Evolutionary conservation across 2,329 filamentous ascomycete species (phyloP).

Genomic region (Chaetothyriales sp.): DNA sequence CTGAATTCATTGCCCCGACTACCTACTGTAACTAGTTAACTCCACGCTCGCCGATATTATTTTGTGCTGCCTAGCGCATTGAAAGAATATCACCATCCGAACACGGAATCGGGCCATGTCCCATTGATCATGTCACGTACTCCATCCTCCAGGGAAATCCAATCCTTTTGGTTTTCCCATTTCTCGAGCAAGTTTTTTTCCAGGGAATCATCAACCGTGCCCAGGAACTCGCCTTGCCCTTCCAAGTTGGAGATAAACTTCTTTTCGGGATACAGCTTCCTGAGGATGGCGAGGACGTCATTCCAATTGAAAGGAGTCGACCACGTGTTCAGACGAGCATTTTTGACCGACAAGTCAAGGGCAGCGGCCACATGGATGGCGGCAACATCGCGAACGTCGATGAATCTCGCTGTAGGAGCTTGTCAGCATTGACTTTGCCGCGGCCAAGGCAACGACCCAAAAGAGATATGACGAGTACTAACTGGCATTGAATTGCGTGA

Average conservation of each 20-base stretch:
- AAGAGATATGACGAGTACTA: slow-evolving; percentile 9
- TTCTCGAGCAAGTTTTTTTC: no score
- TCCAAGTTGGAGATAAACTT: slow-evolving; percentile 16
- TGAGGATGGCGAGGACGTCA: slow-evolving; percentile 25
- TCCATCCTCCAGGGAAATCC: slow-evolving; percentile 2
- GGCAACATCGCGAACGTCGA: slow-evolving; percentile 36
- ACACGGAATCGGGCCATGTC: background rate
- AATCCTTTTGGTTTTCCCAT: background rate
- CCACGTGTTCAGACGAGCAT: slow-evolving; percentile 43
- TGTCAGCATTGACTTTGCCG: background rate
- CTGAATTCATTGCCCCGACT: no score
- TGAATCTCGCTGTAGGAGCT: slow-evolving; percentile 3
- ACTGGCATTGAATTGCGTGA: no score
- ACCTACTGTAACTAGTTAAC: no score
- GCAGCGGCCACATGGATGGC: slow-evolving; percentile 41
- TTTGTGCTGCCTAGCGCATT: no score
- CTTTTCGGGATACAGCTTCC: slow-evolving; percentile 28
- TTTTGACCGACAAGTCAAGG: slow-evolving; percentile 31
- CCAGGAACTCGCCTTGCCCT: background rate
- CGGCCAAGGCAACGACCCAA: slow-evolving; percentile 17
- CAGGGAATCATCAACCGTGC: no score
- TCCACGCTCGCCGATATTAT: no score
- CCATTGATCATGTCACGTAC: slow-evolving; percentile 3
- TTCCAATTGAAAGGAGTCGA: slow-evolving; percentile 36
- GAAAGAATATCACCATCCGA: no score